phyloP scores from a whole-genome alignment of 345 rosid genomes.

The Eucalyptus fibrosa region DNA sequence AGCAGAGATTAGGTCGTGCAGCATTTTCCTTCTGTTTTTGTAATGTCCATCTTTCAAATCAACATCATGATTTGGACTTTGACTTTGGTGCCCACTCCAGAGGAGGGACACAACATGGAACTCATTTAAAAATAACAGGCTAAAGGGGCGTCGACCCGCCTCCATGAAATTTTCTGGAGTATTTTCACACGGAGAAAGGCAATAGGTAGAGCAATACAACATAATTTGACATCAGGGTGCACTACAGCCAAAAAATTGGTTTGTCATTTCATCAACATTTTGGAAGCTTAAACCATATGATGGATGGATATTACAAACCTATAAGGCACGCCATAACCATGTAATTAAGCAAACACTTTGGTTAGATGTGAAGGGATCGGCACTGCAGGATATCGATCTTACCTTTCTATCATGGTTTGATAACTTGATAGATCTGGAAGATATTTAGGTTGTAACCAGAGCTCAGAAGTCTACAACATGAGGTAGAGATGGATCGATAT shows the following conservation, averaged over 20 bases:
- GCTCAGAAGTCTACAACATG: background rate
- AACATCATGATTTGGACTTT: background rate
- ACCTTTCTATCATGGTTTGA: background rate
- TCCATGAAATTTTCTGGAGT: background rate
- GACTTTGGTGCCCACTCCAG: background rate
- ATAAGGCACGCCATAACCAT: background rate
- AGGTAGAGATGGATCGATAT: background rate
- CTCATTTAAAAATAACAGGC: background rate
- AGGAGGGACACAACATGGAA: background rate
- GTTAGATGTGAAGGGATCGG: background rate
- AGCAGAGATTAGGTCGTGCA: background rate
- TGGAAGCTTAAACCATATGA: background rate
- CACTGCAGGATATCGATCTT: background rate
- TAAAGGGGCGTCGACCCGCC: background rate
- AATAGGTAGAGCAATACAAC: background rate
- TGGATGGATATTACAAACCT: background rate
- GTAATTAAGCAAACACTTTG: background rate
- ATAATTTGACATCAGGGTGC: background rate
- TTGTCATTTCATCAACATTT: background rate
- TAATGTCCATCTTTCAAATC: background rate
- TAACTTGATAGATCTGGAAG: background rate
- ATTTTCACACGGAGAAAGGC: background rate
- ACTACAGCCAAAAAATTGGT: background rate
- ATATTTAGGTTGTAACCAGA: background rate
- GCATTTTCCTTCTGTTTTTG: background rate